These are phyloP conservation scores for Boletus semigastroideus DNA, from an alignment of 1,284 basidiomycete species.

Conservation along the genomic window DNA sequence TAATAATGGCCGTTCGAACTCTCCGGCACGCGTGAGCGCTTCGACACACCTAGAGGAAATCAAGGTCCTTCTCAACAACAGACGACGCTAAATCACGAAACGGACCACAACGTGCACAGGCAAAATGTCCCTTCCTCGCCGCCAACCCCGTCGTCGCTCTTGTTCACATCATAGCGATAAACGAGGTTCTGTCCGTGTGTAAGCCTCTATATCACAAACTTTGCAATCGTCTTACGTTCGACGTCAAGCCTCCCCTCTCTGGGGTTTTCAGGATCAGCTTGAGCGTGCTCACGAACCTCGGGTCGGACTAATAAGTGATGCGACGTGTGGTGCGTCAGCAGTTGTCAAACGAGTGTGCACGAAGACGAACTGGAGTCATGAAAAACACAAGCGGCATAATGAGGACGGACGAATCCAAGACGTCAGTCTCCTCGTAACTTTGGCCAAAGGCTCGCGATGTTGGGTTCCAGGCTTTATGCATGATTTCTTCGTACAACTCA, in stretches of 20 bases:
- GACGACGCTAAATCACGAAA: neutral
- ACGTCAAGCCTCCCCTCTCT: conserved; percentile 84
- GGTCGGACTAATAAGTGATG: conserved; percentile 63
- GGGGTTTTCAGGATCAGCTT: conserved; percentile 80
- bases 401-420: conserved; percentile 72
- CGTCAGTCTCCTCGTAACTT: conserved; percentile 71
- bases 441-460: conserved; percentile 70
- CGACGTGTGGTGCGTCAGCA: neutral
- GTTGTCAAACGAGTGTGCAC: conserved; percentile 2
- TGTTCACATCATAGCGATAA: conserved; percentile 77
- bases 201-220: neutral
- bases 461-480: conserved; percentile 78
- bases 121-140: conserved; percentile 90
- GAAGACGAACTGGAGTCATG: conserved; percentile 59
- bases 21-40: conserved; percentile 81
- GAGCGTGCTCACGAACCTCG: conserved; percentile 81
- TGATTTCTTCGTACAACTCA: conserved; percentile 80
- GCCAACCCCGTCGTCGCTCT: conserved; percentile 88
- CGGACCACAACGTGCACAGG: conserved; percentile 70
- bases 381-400: conserved; percentile 91
- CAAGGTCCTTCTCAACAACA: conserved; percentile 2
- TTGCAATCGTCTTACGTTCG: conserved; percentile 58
- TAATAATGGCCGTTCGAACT: conserved; percentile 68
- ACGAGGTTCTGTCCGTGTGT: conserved; percentile 38
- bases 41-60: conserved; percentile 71